Percentiles rank a stretch among this genome's conserved stretches.
phyloP scores from a whole-genome alignment of 73 alveolate genomes.

The Paramecium sonneborni region DNA sequence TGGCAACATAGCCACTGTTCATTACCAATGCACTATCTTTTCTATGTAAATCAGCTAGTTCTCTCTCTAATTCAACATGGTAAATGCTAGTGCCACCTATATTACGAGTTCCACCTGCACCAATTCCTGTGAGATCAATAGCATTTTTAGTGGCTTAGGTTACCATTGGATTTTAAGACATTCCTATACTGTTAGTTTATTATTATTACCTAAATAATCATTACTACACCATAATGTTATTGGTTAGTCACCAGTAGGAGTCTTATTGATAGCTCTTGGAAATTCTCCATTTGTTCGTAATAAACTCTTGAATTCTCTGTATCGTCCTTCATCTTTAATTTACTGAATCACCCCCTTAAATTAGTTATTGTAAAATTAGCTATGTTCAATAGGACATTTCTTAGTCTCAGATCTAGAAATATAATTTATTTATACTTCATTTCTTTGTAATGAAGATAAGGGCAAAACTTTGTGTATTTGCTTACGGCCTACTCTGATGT shows the following conservation, averaged over 20 bases:
- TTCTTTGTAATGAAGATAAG: slow-evolving; percentile 18
- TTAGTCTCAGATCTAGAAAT: background rate
- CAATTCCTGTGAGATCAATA: slow-evolving; percentile 74
- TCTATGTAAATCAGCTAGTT: slow-evolving; percentile 77
- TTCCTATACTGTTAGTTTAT: slow-evolving; percentile 52
- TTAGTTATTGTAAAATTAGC: slow-evolving; percentile 46
- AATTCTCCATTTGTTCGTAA: slow-evolving; percentile 73
- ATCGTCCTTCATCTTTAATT: slow-evolving; percentile 79
- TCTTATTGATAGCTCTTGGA: slow-evolving; percentile 76
- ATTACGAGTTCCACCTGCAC: slow-evolving; percentile 89
- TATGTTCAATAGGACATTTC: slow-evolving; percentile 29
- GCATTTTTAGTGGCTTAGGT: slow-evolving; percentile 73
- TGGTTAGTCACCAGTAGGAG: slow-evolving; percentile 39
- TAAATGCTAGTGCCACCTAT: slow-evolving; percentile 83
- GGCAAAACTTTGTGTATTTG: slow-evolving; percentile 57
- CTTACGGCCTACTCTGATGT: background rate
- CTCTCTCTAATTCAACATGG: slow-evolving; percentile 76
- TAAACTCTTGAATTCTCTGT: slow-evolving; percentile 74
- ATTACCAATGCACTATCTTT: slow-evolving; percentile 77
- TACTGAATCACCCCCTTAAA: slow-evolving; percentile 65
- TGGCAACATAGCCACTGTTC: slow-evolving; percentile 84
- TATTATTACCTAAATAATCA: slow-evolving; percentile 75
- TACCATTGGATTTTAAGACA: slow-evolving; percentile 80
- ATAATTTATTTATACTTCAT: background rate
- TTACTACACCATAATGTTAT: slow-evolving; percentile 86